These are phyloP conservation scores for Crepidotus sp. DNA, from an alignment of 1,284 basidiomycete genomes.

Conservation along the genomic window DNA sequence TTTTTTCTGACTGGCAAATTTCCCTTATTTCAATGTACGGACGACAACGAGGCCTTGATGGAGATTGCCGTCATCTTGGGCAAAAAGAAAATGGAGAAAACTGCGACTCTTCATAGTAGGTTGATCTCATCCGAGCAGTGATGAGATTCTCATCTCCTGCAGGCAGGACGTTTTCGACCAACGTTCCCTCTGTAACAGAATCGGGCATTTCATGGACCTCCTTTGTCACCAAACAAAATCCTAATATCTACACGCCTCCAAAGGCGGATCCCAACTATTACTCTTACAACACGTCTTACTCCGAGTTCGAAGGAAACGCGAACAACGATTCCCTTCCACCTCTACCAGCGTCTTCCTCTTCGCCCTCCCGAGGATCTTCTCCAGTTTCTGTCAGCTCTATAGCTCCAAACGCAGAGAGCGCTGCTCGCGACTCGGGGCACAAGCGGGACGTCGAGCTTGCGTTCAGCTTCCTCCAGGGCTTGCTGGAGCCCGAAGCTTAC, in stretches of 20 bases:
- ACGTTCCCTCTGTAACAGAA: slow-evolving; percentile 66
- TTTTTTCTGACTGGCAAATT: slow-evolving; percentile 92
- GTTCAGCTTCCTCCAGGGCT: slow-evolving; percentile 62
- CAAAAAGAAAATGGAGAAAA: slow-evolving; percentile 73
- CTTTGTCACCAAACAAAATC: slow-evolving; percentile 74
- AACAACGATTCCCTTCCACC: slow-evolving; percentile 15
- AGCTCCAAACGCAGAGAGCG: slow-evolving; percentile 8
- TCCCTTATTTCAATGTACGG: slow-evolving; percentile 89
- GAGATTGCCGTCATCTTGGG: slow-evolving; percentile 91
- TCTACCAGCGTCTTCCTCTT: slow-evolving; percentile 17
- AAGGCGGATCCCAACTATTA: slow-evolving; percentile 44
- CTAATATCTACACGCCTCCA: slow-evolving; percentile 53
- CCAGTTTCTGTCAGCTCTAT: slow-evolving; percentile 18
- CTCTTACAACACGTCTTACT: slow-evolving; percentile 37
- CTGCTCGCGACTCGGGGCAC: slow-evolving; percentile 28
- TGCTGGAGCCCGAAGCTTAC: slow-evolving; percentile 70
- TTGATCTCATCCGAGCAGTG: slow-evolving; percentile 11
- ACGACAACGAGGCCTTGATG: slow-evolving; percentile 93
- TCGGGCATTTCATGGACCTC: slow-evolving; percentile 63
- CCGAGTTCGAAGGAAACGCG: slow-evolving; percentile 14
- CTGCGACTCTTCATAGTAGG: slow-evolving; percentile 86
- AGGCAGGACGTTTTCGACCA: slow-evolving; percentile 84
- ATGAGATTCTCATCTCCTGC: slow-evolving; percentile 5
- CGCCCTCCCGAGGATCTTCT: slow-evolving; percentile 28
- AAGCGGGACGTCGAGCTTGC: slow-evolving; percentile 53